Evolutionary conservation across 257 asterid genomes (phyloP), one percentile per base, ranked within the genome.

Genomic region (Echium plantagineum): DNA sequence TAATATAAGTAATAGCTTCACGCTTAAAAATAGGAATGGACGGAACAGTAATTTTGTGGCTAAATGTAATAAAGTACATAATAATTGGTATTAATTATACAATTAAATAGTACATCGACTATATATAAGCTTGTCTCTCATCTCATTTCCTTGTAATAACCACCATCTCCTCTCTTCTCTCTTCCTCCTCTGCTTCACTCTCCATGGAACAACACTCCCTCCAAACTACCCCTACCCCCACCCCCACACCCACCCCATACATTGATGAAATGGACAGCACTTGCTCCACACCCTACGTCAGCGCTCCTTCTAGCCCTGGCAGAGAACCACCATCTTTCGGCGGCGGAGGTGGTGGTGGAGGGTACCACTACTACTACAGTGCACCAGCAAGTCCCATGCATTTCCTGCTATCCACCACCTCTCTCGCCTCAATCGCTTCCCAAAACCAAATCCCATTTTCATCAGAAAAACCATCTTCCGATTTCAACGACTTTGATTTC

Each of bases 351-450:
- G 32, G 32, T 28, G 32, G 32, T 2, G 32, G 32, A 28, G 32
- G 32, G 32, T 28, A 28, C 32, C 32, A 28, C 19, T 90, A 71
- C 69, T 90, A 82, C 72, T 85, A 84, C 64, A 86, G 96, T 63
- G 97, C 97, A 26, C 96, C 97, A 6, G 75, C 94, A 4, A 90
- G 95, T 49, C 96, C 97, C 69, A 81, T 80, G 93, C 97, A 90
- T 62, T 90, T 83, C 26, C 56, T 83, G 21, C 65, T 79, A 3
- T 80, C 95, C 7, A n/a, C 72, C 22, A 24, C 26, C 26, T 24
- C 26, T 3, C 26, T 24, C 26, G 26, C 26, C 26, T 15, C 6
- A 60, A 3, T 62, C 2, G 22, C 69, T 5, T 53, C 74, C 4
- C 61, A 47, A 21, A 59, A 66, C 7, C 76, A 71, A 21, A 19